Base-by-base conservation (phyloP, 2,329 filamentous ascomycete genomes). In the Chaetomium sp. region DNA sequence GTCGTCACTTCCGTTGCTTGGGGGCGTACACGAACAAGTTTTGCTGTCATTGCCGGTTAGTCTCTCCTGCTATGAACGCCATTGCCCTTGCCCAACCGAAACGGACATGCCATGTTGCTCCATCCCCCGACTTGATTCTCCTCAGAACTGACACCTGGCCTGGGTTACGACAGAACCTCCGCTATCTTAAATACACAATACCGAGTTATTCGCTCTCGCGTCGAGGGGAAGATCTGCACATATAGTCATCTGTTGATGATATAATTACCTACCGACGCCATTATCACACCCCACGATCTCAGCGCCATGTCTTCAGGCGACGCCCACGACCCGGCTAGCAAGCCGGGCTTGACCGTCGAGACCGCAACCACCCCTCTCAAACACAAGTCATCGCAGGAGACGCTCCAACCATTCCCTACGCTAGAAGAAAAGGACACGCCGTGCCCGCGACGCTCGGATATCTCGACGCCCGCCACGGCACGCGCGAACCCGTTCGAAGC, bases 401-500 rank as follows among this genome's bases (percentile, higher is more conserved):
- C 71, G 9, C 65, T 75, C n/a, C 69, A 69, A 33, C 66, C 66
- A 1, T 67, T 72, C 23, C 67, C 72, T 10, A 63, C 69, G 5
- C 57, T 69, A 7, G 66, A 64, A 19, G 69, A 72, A 65, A 72
- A 74, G 65, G 62, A 68, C 23, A 35, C 60, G n/a, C 62, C 12
- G 7, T 10, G 60, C 45, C 31, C 67, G 16, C 71, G 73, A 2
- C 51, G 63, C 13, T 76, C 75, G 0, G 77, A 77, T 65, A 73
- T 79, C 25, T 81, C 81, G 0, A 81, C 80, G 12, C 82, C 83
- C 1, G 74, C 74, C 50, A 80, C 81, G 1, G 75, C 77, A 49
- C 76, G 74, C 50, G 71, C 73, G 64, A 83, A 84, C 69, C 83
- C 84, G 25, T 87, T 86, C 70, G 84, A 87, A 59, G 82, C 82